Evolutionary conservation across 352 stramenopile genomes (phyloP).

Genomic region (Pythium scleroteichum): DNA sequence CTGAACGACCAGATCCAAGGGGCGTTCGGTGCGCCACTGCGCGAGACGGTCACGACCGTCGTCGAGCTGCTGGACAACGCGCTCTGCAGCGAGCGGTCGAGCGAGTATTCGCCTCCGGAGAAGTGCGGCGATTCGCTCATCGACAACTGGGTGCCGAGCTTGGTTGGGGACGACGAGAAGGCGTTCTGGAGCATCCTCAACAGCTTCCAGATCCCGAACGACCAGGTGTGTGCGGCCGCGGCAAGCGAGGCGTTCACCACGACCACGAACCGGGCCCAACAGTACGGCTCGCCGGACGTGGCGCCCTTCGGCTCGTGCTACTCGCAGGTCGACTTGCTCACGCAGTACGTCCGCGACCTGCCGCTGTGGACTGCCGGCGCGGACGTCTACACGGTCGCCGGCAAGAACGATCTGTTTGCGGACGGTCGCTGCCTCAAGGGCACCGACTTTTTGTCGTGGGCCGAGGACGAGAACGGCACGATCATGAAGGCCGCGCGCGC

Average conservation of each 20-base stretch:
- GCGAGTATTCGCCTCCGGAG: neutral
- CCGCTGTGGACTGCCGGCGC: conserved; percentile 5
- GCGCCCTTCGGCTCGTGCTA: conserved; percentile 12
- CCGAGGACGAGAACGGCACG: neutral
- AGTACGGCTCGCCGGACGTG: conserved; percentile 2
- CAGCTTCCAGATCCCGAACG: conserved; percentile 22
- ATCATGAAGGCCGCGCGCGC: conserved; percentile 2
- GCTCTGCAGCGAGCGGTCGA: conserved; percentile 5
- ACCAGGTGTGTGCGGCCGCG: conserved; percentile 13
- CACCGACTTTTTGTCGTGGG: conserved; percentile 7
- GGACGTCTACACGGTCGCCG: neutral
- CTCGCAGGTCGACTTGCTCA: conserved; percentile 3
- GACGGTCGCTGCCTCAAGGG: conserved; percentile 4
- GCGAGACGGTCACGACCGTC: conserved; percentile 1
- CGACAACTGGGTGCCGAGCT: conserved; percentile 1
- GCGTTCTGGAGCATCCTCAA: conserved; percentile 9
- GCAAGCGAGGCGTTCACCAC: conserved; percentile 11
- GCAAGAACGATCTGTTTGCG: conserved; percentile 3
- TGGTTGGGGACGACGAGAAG: conserved; percentile 2
- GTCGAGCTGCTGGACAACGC: conserved; percentile 11
- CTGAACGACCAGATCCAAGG: conserved; percentile 2
- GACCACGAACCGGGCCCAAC: conserved; percentile 1
- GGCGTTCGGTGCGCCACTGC: neutral
- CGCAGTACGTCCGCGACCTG: conserved; percentile 9
- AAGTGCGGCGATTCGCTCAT: conserved; percentile 6